These are phyloP conservation scores for Neophaeococcomyces aloes DNA, from an alignment of 2,329 filamentous ascomycete genomes.

Conservation along the genomic window DNA sequence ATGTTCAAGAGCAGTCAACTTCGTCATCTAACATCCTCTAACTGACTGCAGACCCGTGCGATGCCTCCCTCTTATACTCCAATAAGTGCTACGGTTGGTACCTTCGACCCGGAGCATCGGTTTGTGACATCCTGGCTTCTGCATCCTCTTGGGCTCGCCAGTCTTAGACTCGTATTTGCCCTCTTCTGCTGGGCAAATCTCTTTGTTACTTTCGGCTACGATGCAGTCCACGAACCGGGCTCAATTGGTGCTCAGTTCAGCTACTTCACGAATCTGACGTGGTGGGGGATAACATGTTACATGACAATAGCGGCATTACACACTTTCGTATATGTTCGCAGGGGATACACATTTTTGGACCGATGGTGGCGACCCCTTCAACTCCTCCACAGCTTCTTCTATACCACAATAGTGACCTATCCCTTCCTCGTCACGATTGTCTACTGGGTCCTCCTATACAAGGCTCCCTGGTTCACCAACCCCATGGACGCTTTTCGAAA, in stretches of 20 bases:
- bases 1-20: too few relatives aligned
- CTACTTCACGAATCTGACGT: slow-evolving; percentile 73
- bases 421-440: slow-evolving; percentile 62
- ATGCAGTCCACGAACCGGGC: slow-evolving; percentile 7
- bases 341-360: slow-evolving; percentile 43
- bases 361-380: slow-evolving; percentile 52
- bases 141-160: slow-evolving; percentile 44
- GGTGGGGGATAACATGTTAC: slow-evolving; percentile 76
- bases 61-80: slow-evolving; percentile 7
- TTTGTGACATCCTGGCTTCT: slow-evolving; percentile 76
- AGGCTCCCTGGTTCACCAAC: slow-evolving; percentile 40
- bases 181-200: slow-evolving; percentile 62
- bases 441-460: slow-evolving; percentile 56
- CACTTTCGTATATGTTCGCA: slow-evolving; percentile 54
- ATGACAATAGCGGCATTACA: slow-evolving; percentile 57
- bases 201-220: slow-evolving; percentile 34
- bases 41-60: not conserved
- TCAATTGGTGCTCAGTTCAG: slow-evolving; percentile 53
- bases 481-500: slow-evolving; percentile 47
- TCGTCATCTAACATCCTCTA: too few relatives aligned
- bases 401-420: slow-evolving; percentile 52
- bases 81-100: slow-evolving; percentile 9
- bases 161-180: slow-evolving; percentile 30
- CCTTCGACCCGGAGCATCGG: slow-evolving; percentile 40
- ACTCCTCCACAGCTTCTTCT: slow-evolving; percentile 54